Evolutionary conservation across 164 flowering plant genomes (phyloP).

Genomic region (Tinospora cordifolia): DNA sequence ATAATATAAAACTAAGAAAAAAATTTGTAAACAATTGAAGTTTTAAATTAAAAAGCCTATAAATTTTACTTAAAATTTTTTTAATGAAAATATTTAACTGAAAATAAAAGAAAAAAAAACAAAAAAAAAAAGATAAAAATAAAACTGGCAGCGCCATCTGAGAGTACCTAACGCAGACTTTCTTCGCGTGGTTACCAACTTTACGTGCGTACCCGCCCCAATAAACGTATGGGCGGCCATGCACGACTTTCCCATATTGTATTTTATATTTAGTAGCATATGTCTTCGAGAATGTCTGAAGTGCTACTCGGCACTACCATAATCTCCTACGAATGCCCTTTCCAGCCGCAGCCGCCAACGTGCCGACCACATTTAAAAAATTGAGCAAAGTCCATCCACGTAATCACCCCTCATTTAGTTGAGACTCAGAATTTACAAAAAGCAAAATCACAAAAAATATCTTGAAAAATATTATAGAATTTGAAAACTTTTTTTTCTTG

Average conservation of each 20-base stretch:
- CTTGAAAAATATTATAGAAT: too few species aligned
- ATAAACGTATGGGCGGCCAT: constrained; percentile 1
- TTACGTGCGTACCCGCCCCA: background rate
- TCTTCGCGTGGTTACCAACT: background rate
- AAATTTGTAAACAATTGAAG: too few species aligned
- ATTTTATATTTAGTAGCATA: too few species aligned
- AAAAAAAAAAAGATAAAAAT: too few species aligned
- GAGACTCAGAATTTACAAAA: background rate
- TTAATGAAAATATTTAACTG: too few species aligned
- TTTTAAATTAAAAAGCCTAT: too few species aligned
- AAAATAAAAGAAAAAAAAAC: too few species aligned
- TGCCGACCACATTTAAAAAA: background rate
- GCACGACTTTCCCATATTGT: background rate
- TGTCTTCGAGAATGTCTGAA: background rate
- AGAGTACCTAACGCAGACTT: too few species aligned
- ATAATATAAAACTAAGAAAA: too few species aligned
- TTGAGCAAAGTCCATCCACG: background rate
- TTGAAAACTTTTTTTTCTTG: too few species aligned
- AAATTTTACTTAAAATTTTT: too few species aligned
- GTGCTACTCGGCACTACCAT: background rate
- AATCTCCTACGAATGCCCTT: background rate
- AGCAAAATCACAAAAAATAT: background rate
- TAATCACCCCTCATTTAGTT: background rate
- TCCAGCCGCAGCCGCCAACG: background rate
- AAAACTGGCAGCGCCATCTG: too few species aligned